Conservation (phyloP, 2,329 filamentous ascomycete genomes). For the Penicillium sp. region DNA sequence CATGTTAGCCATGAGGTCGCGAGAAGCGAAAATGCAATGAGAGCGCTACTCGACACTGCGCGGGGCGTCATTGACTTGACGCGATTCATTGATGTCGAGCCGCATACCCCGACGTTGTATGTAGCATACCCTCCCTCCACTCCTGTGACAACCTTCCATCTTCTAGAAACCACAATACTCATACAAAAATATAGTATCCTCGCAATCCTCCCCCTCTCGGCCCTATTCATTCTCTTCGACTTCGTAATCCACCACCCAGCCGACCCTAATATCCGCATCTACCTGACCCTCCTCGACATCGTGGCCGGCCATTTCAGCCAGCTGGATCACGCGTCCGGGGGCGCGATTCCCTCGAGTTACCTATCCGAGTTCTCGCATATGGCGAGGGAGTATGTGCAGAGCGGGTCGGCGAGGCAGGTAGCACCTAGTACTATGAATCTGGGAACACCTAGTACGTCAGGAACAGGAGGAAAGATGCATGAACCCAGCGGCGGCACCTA, state of each 20-base stretch:
- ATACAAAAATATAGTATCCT: conserved; percentile 38
- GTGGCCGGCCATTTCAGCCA: conserved; percentile 50
- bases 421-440: neutral
- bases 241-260: conserved; percentile 45
- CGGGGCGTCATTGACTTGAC: conserved; percentile 36
- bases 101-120: conserved; percentile 43
- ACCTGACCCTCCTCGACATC: conserved; percentile 49
- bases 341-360: conserved; percentile 43
- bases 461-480: neutral
- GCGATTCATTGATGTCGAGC: conserved; percentile 2
- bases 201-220: conserved; percentile 43
- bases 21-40: conserved; percentile 23
- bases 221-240: conserved; percentile 50
- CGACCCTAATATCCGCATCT: conserved; percentile 40
- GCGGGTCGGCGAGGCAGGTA: neutral
- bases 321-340: conserved; percentile 45
- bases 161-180: no score
- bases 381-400: conserved; percentile 40
- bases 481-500: no score
- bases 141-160: no score
- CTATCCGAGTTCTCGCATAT: conserved; percentile 50
- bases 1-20: conserved; percentile 23
- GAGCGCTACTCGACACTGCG: conserved; percentile 37
- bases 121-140: no score
- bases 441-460: no score